A percentile compares a stretch with the other conserved stretches of the same genome.
Conservation (phyloP, 345 rosid genomes). For the Crucihimalaya himalaica region DNA sequence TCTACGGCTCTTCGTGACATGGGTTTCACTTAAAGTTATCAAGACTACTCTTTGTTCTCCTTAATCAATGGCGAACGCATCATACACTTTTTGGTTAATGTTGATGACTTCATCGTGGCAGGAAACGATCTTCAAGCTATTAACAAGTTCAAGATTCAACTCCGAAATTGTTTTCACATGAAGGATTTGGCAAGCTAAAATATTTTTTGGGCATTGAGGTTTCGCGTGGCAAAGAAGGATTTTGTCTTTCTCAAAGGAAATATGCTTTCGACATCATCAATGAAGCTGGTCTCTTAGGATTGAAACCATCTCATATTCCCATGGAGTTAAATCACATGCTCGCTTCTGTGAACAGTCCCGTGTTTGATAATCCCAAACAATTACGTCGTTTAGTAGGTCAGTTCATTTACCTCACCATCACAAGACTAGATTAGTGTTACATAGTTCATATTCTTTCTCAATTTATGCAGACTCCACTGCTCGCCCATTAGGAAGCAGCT, state of each 20-base stretch:
- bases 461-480: no score
- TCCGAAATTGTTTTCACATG: not conserved
- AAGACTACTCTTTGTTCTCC: not conserved
- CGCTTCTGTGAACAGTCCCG: fast-evolving
- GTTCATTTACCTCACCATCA: no score
- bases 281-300: not conserved
- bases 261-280: not conserved
- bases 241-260: not conserved
- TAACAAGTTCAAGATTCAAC: not conserved
- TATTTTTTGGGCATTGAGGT: no score
- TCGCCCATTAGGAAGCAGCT: no score
- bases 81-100: not conserved
- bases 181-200: not conserved
- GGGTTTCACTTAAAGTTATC: not conserved
- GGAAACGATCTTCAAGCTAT: not conserved
- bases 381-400: not conserved
- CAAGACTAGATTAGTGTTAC: no score
- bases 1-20: not conserved
- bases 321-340: not conserved
- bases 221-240: no score
- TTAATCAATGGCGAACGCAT: not conserved
- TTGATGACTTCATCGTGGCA: not conserved
- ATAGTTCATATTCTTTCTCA: no score
- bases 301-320: not conserved
- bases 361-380: not conserved